Evolutionary conservation across 352 stramenopile genomes (phyloP), one percentile per base, ranked within the genome.

Genomic region (Stramenopiles sp.): DNA sequence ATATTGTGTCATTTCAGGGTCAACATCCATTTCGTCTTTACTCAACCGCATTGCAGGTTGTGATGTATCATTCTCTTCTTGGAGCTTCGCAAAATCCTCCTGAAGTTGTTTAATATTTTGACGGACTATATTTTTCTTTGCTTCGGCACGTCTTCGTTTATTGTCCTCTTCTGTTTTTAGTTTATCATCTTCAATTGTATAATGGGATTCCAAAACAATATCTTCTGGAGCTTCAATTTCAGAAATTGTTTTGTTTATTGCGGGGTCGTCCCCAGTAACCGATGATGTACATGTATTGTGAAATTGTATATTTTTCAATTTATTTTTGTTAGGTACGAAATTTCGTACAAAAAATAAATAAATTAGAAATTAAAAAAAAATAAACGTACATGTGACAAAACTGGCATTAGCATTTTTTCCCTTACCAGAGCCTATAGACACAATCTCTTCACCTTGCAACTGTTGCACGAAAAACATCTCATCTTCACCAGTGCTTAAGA

Each of bases 111-210:
- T 45, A n/a, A 88, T 48, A n/a, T 72, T 59, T 1, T 60, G 60
- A 21, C 68, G 65, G 1, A 65, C 49, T 6, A 23, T 32, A 38
- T 64, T 40, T 47, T 73, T 72, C 41, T 81, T 68, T 35, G 73
- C 62, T 39, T 87, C 81, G 28, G 62, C 71, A 19, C 58, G 45
- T 1, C 55, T 59, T 1, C 54, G 45, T 7, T 50, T 61, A 0
- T 50, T 56, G 40, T 87, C 68, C 2, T 67, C 64, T 39, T 87
- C 71, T 28, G 62, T 74, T 45, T 81, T 73, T 3, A 74, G 53
- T 41, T 78, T 77, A 28, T 64, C 67, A 12, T 85, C 68, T 49
- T 89, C 63, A 41, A 89, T 81, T 28, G 64, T 81, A 52, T 85
- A 89, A 5, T 63, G 63, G 19, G 62, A 56, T 10, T 48, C 45